phyloP scores from a whole-genome alignment of 2,329 filamentous ascomycete genomes.

The Diplodia scrobiculata region DNA sequence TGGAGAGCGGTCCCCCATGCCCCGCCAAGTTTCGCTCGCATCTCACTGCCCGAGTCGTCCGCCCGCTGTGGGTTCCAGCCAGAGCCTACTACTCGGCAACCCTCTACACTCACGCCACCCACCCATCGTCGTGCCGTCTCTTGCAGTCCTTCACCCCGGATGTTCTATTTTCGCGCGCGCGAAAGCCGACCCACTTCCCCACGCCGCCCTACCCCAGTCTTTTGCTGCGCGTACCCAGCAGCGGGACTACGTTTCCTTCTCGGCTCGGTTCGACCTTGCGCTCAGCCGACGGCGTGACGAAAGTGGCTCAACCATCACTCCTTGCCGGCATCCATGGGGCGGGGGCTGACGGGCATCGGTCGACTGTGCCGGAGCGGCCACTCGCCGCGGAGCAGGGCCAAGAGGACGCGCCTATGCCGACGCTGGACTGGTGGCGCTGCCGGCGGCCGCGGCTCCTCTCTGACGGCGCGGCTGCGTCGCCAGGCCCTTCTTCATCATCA shows the following conservation, averaged over 20 bases:
- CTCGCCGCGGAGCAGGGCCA: not conserved
- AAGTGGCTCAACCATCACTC: not conserved
- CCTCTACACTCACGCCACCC: not conserved
- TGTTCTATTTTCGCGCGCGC: not conserved
- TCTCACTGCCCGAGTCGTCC: not conserved
- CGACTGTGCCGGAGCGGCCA: too few species aligned
- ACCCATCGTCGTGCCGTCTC: not conserved
- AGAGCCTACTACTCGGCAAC: not conserved
- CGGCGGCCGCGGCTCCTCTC: not conserved
- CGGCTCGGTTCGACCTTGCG: not conserved
- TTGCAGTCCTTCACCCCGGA: not conserved
- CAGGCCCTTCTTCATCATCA: conserved; percentile 13
- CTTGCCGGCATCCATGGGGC: not conserved
- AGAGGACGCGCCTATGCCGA: not conserved
- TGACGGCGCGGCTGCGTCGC: conserved; percentile 23
- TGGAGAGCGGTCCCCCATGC: not conserved
- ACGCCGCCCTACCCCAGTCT: not conserved
- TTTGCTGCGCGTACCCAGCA: not conserved
- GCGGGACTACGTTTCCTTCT: not conserved
- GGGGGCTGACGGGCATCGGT: not conserved
- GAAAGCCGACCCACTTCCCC: not conserved
- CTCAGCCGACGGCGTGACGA: not conserved
- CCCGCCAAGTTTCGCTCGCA: not conserved
- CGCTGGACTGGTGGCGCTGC: not conserved
- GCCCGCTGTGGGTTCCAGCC: not conserved